Base-by-base conservation (phyloP, 2,329 filamentous ascomycete genomes). In the Fusarium mundagurra region DNA sequence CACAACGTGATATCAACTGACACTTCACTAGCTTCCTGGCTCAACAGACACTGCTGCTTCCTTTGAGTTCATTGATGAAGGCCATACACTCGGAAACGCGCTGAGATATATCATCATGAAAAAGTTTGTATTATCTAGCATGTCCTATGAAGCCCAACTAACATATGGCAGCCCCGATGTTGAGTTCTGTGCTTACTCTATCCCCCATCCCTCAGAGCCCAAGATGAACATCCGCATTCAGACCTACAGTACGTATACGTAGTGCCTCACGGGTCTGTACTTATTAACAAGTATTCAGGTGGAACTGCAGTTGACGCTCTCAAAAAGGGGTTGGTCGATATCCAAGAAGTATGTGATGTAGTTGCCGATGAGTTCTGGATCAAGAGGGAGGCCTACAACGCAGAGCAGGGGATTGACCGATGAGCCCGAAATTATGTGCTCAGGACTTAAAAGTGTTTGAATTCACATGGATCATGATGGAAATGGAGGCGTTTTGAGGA, bases 221-320 rank as follows among this genome's bases (percentile, higher is more conserved):
- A 96, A 97, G 85, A 98, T 99, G 96, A 98, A 98, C 81, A 87
- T 99, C 71, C 91, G 96, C 79, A 98, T 99, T 72, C 96, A 99
- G 84, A 99, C 96, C 76, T 98, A 96, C 80, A 94, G 96, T 98
- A 86, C 81, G 91, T 84, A 17, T 39, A 41, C n/a, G 47, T 33
- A 18, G 39, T 20, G 14, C 13, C 39, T n/a, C 22, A 18, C 38
- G 27, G 8, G 7, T 34, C 14, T 33, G 24, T 24, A 18, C 12
- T 27, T 60, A 38, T 53, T 75, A 61, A 75, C 54, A 64, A 36
- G 79, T n/a, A 13, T 8, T 54, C 73, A 97, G 94, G 94, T 77
- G 91, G 91, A 48, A 94, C 90, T 27, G 96, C 95, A 6, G 91
- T 94, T 41, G 92, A 96, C 75, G 96, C 95, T 4, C 86, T 99